phyloP scores from a whole-genome alignment of 331 rosid species.

The Rosa hybrid region DNA sequence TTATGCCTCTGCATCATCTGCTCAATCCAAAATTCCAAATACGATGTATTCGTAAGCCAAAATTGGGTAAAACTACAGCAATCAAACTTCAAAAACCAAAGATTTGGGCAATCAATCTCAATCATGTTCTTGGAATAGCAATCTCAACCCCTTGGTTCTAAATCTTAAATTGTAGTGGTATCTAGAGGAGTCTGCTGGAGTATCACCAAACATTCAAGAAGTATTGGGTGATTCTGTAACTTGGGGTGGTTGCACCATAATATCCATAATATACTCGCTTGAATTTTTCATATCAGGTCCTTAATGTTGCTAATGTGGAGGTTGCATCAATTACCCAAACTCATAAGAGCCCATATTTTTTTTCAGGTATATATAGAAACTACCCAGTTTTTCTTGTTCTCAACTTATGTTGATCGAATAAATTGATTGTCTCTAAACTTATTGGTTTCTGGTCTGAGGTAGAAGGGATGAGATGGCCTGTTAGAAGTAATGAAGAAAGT shows the following conservation, averaged over 20 bases:
- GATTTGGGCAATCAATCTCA: constrained; percentile 11
- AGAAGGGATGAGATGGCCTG: constrained; percentile 82
- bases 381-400: not conserved
- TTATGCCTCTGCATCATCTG: too few species aligned
- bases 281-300: constrained; percentile 92
- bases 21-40: not conserved
- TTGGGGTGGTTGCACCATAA: constrained; percentile 98
- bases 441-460: constrained; percentile 6
- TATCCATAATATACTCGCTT: constrained; percentile 96
- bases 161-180: constrained; percentile 63
- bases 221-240: constrained; percentile 90
- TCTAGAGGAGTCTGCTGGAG: constrained; percentile 75
- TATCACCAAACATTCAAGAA: constrained; percentile 65
- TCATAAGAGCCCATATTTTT: constrained; percentile 57
- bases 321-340: constrained; percentile 51
- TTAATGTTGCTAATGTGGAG: constrained; percentile 94
- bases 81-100: not conserved
- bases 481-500: constrained; percentile 95
- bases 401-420: not conserved
- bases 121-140: not conserved
- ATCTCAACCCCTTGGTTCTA: not conserved
- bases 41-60: not conserved
- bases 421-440: not conserved
- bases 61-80: not conserved
- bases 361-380: constrained; percentile 63